A percentile compares a stretch with the other conserved stretches of the same genome.
Evolutionary conservation across 495 filamentous ascomycete species (phyloP).

Genomic region (Ascobolus immersus): DNA sequence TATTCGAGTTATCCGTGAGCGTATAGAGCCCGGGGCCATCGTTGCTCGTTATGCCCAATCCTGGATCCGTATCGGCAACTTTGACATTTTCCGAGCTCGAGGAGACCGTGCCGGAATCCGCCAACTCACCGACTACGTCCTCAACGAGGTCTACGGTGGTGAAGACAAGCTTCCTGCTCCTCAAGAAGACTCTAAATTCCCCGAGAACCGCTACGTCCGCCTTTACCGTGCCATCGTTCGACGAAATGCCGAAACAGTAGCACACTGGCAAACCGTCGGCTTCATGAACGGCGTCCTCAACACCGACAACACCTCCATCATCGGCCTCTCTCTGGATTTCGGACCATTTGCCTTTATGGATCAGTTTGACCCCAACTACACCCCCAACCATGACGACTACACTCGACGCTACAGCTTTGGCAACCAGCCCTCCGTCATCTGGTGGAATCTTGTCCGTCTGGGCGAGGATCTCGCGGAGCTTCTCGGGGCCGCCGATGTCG

Average conservation of each 20-base stretch:
- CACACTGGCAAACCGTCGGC: conserved; percentile 85
- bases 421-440: conserved; percentile 87
- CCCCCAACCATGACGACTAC: conserved; percentile 88
- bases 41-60: conserved; percentile 72
- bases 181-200: conserved; percentile 26
- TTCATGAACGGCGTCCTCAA: conserved; percentile 97
- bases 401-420: conserved; percentile 67
- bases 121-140: conserved; percentile 50
- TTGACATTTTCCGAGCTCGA: conserved; percentile 58
- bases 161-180: conserved; percentile 50
- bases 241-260: conserved; percentile 69
- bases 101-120: conserved; percentile 53
- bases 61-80: conserved; percentile 86
- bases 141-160: conserved; percentile 61
- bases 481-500: conserved; percentile 41
- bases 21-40: conserved; percentile 77
- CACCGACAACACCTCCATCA: conserved; percentile 85
- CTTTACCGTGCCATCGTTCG: conserved; percentile 72
- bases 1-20: conserved; percentile 47
- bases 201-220: conserved; percentile 69
- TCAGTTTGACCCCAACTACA: conserved; percentile 74
- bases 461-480: conserved; percentile 80
- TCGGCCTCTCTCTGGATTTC: conserved; percentile 72
- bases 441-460: conserved; percentile 92
- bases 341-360: conserved; percentile 84